Evolutionary conservation across 768 basidiomycete genomes (phyloP), one percentile per base, ranked within the genome.

Genomic region (Phanerodontia chrysosporium): DNA sequence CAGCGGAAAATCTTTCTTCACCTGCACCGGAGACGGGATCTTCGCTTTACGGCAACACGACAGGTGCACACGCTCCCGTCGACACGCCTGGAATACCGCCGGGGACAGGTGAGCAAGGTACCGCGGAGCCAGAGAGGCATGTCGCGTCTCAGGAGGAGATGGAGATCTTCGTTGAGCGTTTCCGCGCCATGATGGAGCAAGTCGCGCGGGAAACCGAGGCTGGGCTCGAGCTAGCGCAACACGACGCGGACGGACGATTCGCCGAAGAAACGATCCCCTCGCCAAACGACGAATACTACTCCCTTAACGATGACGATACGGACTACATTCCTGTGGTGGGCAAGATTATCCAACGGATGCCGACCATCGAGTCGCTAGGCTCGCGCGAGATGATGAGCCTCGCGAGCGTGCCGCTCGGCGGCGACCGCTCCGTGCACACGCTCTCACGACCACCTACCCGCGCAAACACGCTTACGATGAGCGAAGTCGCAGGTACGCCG

Each of bases 331-430:
- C 78, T 6, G 77, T 91, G 51, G 73, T 92, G 57, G 86, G 88
- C 55, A 76, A 80, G 24, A 81, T 77, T 64, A 78, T 91, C 45
- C 77, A 80, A 53, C 86, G 90, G 39, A 90, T 92, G 89, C 85
- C 88, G 21, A 91, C 90, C 28, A 91, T 91, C 61, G 88, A 90
- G 69, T 85, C 83, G 45, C 77, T 90, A 69, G 89, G 87, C 42
- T 87, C 85, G 18, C 78, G 81, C 52, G 89, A 92, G 65, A 69
- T 67, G 25, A 65, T 65, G 62, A 72, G 70, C 58, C 58, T 69
- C 39, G 70, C 67, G 49, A 63, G 59, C 39, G 30, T 3, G 28
- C 25, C 27, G 51, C 57, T 57, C 51, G 58, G 51, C 48, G 61
- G 54, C 42, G 55, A 45, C 30, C 45, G 60, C 51, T 30, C 28